These are phyloP conservation scores for Fusarium pilosicola DNA, from an alignment of 2,329 filamentous ascomycete genomes.

Conservation along the genomic window DNA sequence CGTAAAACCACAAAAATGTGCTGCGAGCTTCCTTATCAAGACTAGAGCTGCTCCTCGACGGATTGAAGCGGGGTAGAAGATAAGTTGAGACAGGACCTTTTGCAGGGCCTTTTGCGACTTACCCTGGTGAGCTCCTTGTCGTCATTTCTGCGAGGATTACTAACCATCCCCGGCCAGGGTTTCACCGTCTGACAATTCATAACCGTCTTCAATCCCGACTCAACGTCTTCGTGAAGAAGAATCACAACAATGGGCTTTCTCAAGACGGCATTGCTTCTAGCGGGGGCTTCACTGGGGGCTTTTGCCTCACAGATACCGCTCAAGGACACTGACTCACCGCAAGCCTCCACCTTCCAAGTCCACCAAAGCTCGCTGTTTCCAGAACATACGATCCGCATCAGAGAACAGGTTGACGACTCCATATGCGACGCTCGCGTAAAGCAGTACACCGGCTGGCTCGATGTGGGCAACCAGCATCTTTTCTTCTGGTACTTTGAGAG, in stretches of 20 bases:
- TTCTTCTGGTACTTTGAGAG: slow-evolving; percentile 42
- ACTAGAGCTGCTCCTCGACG: slow-evolving; percentile 2
- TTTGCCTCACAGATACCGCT: slow-evolving; percentile 8
- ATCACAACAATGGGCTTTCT: not conserved
- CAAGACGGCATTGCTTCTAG: not conserved
- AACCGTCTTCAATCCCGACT: not conserved
- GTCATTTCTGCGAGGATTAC: not conserved
- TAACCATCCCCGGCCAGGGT: not conserved
- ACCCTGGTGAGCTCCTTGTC: not conserved
- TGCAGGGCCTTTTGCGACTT: not conserved
- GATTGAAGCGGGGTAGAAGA: slow-evolving; percentile 3
- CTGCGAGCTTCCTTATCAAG: slow-evolving; percentile 15
- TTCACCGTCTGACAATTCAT: not conserved
- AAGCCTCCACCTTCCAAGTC: slow-evolving; percentile 2
- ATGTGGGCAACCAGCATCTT: slow-evolving; percentile 26
- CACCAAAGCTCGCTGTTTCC: slow-evolving; percentile 19
- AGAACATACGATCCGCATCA: slow-evolving; percentile 31
- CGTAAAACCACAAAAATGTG: not conserved
- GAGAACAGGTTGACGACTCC: slow-evolving; percentile 16
- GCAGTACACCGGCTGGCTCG: slow-evolving; percentile 37
- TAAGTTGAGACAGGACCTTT: not conserved
- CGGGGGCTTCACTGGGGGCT: not conserved
- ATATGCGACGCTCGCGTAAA: slow-evolving; percentile 35
- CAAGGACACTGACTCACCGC: not conserved
- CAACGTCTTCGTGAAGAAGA: not conserved